Base-by-base conservation (phyloP, 78 protist species). In the Dictyostelium firmibasis region DNA sequence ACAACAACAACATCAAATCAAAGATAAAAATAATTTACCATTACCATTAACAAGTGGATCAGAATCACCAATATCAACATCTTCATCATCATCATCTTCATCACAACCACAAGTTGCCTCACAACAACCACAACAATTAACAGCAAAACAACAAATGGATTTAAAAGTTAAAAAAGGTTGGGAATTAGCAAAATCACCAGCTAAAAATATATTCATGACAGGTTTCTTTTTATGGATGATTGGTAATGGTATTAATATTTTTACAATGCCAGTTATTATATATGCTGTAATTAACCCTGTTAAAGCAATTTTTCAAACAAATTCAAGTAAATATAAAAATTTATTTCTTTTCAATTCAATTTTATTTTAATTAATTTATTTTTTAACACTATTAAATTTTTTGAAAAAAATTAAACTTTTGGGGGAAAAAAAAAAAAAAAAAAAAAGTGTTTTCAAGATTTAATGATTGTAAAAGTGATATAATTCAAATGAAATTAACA, bases 181-280 rank as follows among this genome's bases (percentile, higher is more conserved):
- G 96, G 96, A 92, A 38, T 16, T 81, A 7, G 96, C 96, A 16
- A 92, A 92, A 57, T 84, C 96, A 83, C 96, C 96, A 25, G 91
- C 91, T 4, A 85, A 85, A 35, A 67, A 72, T 70, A 92, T 92
- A 72, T 84, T 92, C 33, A 92, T 92, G 96, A 92, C 89, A n/a
- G 86, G 85, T 38, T 92, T 92, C 41, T 62, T 92, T 27, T 47
- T 85, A 41, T 92, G 96, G 96, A 92, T 92, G 96, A 84, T 84
- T 75, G 96, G 96, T 43, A 92, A 79, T 85, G 91, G 92, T 72
- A 85, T 92, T 29, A 84, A 83, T 81, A 92, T 92, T 44, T 92
- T 92, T 27, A 83, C 91, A 13, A 92, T 92, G 87, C 91, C 91
- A 10, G 82, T 84, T 29, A 84, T 85, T 69, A 92, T 92, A 29